Conservation (phyloP, 2,329 filamentous ascomycete genomes). For the Fusarium heterosporum region DNA sequence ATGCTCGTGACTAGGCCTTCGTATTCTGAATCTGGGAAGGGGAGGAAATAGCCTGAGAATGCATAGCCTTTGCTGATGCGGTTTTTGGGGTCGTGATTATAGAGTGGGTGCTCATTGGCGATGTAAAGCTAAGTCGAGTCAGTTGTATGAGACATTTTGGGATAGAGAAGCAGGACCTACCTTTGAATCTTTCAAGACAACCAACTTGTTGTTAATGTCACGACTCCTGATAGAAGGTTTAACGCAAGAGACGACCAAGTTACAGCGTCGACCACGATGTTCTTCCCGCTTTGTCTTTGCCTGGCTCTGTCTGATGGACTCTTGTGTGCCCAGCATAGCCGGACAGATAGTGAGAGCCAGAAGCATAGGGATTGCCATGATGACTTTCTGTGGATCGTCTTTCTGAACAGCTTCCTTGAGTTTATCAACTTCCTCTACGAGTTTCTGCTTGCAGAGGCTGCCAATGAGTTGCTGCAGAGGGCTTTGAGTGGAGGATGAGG, state of each 20-base stretch:
- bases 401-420: conserved; percentile 44
- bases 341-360: conserved; percentile 48
- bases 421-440: conserved; percentile 45
- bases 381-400: conserved; percentile 45
- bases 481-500: conserved; percentile 26
- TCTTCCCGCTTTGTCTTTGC: conserved; percentile 60
- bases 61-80: conserved; percentile 65
- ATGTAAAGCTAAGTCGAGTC: conserved; percentile 44
- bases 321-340: conserved; percentile 59
- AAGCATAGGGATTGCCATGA: conserved; percentile 48
- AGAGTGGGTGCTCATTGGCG: conserved; percentile 45
- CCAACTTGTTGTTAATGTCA: conserved; percentile 57
- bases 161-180: conserved; percentile 35
- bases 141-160: neutral
- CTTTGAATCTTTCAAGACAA: conserved; percentile 59
- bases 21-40: conserved; percentile 64
- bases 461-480: conserved; percentile 43
- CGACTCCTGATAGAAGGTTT: conserved; percentile 59
- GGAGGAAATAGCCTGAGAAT: conserved; percentile 68
- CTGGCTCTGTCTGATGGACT: conserved; percentile 61
- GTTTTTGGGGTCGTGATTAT: conserved; percentile 43
- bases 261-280: conserved; percentile 61
- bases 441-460: conserved; percentile 40
- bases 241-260: conserved; percentile 59
- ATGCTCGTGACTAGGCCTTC: conserved; percentile 63